Evolutionary conservation across 306 rosid genomes (phyloP), one percentile per base, ranked within the genome.

Genomic region (Senna tora): DNA sequence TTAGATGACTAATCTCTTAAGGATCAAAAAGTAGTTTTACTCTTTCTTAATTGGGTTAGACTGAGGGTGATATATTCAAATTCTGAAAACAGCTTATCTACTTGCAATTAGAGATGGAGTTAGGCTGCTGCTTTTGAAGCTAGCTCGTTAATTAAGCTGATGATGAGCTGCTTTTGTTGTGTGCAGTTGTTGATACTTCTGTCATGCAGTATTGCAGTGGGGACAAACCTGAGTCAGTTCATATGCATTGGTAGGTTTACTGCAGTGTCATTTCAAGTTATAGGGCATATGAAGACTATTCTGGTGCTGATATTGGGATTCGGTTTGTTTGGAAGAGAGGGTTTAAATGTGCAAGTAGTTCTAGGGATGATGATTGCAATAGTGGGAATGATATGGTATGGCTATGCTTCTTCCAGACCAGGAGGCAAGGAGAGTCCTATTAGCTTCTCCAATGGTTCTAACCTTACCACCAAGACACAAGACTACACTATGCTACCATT

Each of bases 241-340:
- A 88, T 91, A 76, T 91, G 97, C 77, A 91, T 91, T 19, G 97
- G 95, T 52, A 81, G 97, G 79, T 91, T 91, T 62, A 83, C 97
- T 0, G 92, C 97, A 1, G 92, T 88, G 16, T 79, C 97, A 6
- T 91, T 91, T 80, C 97, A 91, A 78, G 95, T 91, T 63, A 82
- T 88, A 7, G 97, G 97, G 12, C 97, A 91, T 54, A 88, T 88
- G 95, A 91, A 91, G 84, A 91, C 97, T 16, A 83, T 91, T 69
- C 80, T 88, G 34, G 95, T 88, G 47, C 85, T 91, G 57, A 77
- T 80, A 47, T 22, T 91, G 70, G 97, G 97, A 64, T 91, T 91
- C 82, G 80, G 80, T 38, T 88, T 91, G 85, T 91, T 91, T 36
- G 97, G 95, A 13, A 88, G 84, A 77, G 97, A 88, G 75, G 97